phyloP scores from a whole-genome alignment of 148 eudicot genomes.

The Polygonum maritimum region DNA sequence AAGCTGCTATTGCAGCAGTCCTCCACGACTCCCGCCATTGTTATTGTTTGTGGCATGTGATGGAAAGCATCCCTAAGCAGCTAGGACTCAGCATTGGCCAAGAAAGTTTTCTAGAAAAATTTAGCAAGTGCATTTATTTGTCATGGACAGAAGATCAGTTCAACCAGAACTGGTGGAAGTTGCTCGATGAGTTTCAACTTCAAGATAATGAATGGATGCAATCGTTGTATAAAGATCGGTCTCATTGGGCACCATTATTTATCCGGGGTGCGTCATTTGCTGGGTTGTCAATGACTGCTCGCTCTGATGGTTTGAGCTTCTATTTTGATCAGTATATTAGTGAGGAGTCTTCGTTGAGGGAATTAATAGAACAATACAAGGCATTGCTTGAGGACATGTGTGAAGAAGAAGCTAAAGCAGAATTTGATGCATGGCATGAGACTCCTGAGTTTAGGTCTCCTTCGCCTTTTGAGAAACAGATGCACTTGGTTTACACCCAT shows the following conservation, averaged over 20 bases:
- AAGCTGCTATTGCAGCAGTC: conserved; percentile 36
- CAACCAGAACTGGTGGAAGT: conserved; percentile 55
- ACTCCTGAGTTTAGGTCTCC: conserved; percentile 58
- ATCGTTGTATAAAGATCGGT: conserved; percentile 42
- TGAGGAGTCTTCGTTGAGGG: conserved; percentile 37
- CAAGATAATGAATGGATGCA: conserved; percentile 42
- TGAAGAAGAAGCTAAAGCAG: conserved; percentile 60
- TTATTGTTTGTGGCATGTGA: conserved; percentile 40
- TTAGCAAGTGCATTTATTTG: conserved; percentile 37
- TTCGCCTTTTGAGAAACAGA: conserved; percentile 60
- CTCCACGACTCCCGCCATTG: conserved; percentile 42
- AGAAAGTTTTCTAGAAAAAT: conserved; percentile 37
- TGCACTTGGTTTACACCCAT: conserved; percentile 48
- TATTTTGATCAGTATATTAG: conserved; percentile 37
- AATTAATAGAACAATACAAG: conserved; percentile 42
- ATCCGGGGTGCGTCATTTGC: conserved; percentile 45
- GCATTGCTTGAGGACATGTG: conserved; percentile 35
- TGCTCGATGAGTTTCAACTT: conserved; percentile 38
- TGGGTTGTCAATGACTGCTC: conserved; percentile 38
- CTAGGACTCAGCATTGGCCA: conserved; percentile 38
- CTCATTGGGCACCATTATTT: conserved; percentile 47
- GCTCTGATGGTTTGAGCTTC: conserved; percentile 47
- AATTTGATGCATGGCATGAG: conserved; percentile 68
- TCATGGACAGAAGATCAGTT: conserved; percentile 57
- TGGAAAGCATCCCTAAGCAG: conserved; percentile 40